These are phyloP conservation scores for Aspergillus ochraceoroseus DNA, from an alignment of 2,329 filamentous ascomycete genomes.

Conservation along the genomic window DNA sequence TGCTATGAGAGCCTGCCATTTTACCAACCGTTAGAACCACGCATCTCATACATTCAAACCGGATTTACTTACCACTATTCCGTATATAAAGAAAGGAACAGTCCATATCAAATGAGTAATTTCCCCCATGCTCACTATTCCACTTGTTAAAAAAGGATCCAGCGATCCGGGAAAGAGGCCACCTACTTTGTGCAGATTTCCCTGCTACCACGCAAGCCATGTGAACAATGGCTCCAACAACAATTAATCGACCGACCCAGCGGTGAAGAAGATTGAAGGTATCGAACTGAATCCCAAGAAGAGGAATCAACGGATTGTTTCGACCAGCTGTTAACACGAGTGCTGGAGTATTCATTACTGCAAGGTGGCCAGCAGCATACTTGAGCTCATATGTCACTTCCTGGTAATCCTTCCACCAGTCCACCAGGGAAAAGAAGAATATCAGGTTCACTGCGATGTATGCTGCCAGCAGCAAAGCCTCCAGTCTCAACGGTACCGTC, in stretches of 20 bases:
- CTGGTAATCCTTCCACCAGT: constrained; percentile 31
- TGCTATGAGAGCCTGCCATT: constrained; percentile 32
- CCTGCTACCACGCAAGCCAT: constrained; percentile 40
- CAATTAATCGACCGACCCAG: constrained; percentile 70
- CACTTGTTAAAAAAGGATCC: neutral
- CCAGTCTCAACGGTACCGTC: constrained; percentile 67
- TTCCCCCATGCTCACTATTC: constrained; percentile 50
- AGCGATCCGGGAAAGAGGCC: neutral
- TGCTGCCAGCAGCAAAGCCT: constrained; percentile 60
- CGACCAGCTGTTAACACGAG: constrained; percentile 79
- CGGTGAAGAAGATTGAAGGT: constrained; percentile 86
- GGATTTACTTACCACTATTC: constrained; percentile 32
- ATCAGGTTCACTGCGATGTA: constrained; percentile 67
- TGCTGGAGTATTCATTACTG: constrained; percentile 81
- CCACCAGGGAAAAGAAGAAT: constrained; percentile 54
- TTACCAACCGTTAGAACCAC: no score
- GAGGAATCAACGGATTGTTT: constrained; percentile 79
- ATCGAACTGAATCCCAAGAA: constrained; percentile 83
- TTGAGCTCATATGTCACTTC: constrained; percentile 52
- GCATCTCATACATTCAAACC: no score
- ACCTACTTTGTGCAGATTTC: constrained; percentile 23
- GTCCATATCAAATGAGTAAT: constrained; percentile 27
- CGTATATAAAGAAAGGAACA: constrained; percentile 29
- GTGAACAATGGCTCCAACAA: constrained; percentile 64
- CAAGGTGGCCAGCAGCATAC: constrained; percentile 74